phyloP scores from a whole-genome alignment of 177 flowering plant species.

The Vitis hybrid region DNA sequence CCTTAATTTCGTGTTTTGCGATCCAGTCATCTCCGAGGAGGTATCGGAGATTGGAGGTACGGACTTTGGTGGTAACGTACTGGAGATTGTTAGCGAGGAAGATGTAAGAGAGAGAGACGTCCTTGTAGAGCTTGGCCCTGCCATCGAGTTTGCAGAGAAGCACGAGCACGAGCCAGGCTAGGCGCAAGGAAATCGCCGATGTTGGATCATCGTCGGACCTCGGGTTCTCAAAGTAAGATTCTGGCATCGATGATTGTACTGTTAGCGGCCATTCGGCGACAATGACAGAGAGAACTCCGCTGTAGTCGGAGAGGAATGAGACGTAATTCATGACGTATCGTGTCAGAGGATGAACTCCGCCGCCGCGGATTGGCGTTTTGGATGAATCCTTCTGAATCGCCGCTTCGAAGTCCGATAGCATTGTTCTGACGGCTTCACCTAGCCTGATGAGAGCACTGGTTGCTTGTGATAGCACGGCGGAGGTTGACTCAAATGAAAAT shows the following conservation, averaged over 20 bases:
- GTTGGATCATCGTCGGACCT: slow-evolving; percentile 21
- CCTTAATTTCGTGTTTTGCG: slow-evolving; percentile 48
- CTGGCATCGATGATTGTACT: slow-evolving; percentile 39
- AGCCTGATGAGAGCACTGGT: slow-evolving; percentile 46
- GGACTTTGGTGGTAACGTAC: slow-evolving; percentile 67
- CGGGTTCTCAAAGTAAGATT: slow-evolving; percentile 36
- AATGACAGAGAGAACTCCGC: slow-evolving; percentile 48
- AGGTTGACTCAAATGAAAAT: slow-evolving; percentile 55
- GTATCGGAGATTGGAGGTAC: slow-evolving; percentile 41
- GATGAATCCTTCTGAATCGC: slow-evolving; percentile 73
- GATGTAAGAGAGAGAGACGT: slow-evolving; percentile 67
- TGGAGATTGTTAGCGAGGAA: slow-evolving; percentile 84
- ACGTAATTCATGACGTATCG: slow-evolving; percentile 89
- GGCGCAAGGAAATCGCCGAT: slow-evolving; percentile 36
- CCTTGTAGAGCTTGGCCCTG: slow-evolving; percentile 65
- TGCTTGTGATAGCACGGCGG: slow-evolving; percentile 51
- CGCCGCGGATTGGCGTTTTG: slow-evolving; percentile 53
- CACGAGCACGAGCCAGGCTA: slow-evolving; percentile 77
- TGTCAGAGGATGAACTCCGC: slow-evolving; percentile 78
- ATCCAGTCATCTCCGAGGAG: slow-evolving; percentile 79
- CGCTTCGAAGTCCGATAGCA: slow-evolving; percentile 64
- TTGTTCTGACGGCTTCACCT: slow-evolving; percentile 55
- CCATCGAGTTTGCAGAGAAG: slow-evolving; percentile 84
- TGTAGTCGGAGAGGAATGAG: slow-evolving; percentile 64
- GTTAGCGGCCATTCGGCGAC: slow-evolving; percentile 49